Evolutionary conservation across 2,329 filamentous ascomycete genomes (phyloP).

Genomic region (Coniosporium uncinatum): DNA sequence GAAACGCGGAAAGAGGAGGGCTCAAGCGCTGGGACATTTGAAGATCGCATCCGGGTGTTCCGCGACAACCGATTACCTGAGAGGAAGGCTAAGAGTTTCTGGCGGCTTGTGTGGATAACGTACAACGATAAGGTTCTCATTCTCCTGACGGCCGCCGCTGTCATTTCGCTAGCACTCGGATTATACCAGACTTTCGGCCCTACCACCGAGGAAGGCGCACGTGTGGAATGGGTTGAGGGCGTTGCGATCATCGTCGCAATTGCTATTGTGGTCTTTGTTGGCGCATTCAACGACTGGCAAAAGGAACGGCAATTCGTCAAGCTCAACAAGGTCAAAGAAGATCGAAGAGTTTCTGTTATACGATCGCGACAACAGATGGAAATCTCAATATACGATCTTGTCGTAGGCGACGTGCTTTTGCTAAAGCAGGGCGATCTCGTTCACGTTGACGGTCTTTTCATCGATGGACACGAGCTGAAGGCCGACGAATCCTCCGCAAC

Average conservation of each 20-base stretch:
- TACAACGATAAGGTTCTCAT: conserved; percentile 81
- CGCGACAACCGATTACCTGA: conserved; percentile 65
- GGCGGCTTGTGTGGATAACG: conserved; percentile 72
- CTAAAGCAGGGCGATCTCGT: conserved; percentile 70
- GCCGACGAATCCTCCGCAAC: conserved; percentile 74
- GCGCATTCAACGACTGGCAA: conserved; percentile 77
- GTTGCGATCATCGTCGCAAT: conserved; percentile 76
- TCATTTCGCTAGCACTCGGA: conserved; percentile 69
- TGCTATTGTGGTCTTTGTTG: conserved; percentile 68
- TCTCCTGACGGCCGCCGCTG: conserved; percentile 62
- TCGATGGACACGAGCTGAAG: conserved; percentile 61
- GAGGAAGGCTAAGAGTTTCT: conserved; percentile 63
- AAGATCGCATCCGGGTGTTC: conserved; percentile 65
- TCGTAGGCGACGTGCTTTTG: conserved; percentile 70
- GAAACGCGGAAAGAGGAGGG: no score
- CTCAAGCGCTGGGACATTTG: conserved; percentile 27
- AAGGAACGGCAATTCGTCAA: conserved; percentile 79
- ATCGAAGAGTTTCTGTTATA: conserved; percentile 67
- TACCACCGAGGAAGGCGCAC: conserved; percentile 45
- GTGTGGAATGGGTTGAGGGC: conserved; percentile 77
- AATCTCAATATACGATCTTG: conserved; percentile 64
- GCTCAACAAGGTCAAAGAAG: conserved; percentile 74
- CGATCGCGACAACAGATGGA: conserved; percentile 68
- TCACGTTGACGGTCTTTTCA: conserved; percentile 66
- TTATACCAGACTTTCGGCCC: conserved; percentile 66